A percentile compares a stretch with the other conserved stretches of the same genome.
Conservation (phyloP, 495 filamentous ascomycete genomes). For the Immersiella caudata region DNA sequence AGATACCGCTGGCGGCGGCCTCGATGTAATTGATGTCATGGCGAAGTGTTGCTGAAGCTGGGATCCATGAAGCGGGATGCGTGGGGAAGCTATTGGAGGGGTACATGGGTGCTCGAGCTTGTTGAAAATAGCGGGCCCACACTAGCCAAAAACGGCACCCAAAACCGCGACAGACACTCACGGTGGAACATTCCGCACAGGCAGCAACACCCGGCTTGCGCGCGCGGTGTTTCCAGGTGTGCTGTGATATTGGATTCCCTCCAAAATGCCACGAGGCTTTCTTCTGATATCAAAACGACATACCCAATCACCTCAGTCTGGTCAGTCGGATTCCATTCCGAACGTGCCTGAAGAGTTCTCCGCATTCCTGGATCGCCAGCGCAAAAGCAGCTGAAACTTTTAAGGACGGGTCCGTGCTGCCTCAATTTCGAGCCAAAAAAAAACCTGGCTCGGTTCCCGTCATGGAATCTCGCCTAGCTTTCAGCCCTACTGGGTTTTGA, state of each 20-base stretch:
- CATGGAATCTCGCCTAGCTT: neutral
- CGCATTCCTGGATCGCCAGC: neutral
- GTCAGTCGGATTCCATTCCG: too few species aligned
- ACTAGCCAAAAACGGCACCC: neutral
- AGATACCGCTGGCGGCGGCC: too few species aligned
- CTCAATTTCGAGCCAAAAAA: neutral
- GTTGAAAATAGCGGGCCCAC: constrained; percentile 9
- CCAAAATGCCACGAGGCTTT: too few species aligned
- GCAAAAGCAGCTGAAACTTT: neutral
- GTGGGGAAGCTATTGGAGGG: constrained; percentile 11
- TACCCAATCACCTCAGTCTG: too few species aligned
- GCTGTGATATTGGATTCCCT: too few species aligned
- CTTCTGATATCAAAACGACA: too few species aligned
- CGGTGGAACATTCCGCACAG: too few species aligned
- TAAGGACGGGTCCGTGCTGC: neutral
- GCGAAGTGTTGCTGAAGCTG: neutral
- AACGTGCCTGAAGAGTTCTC: too few species aligned
- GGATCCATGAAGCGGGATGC: neutral
- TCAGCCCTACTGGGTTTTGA: constrained; percentile 14
- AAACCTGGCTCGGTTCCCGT: neutral
- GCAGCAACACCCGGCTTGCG: too few species aligned
- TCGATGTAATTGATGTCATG: constrained; percentile 6
- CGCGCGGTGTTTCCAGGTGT: too few species aligned
- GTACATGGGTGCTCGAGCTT: constrained; percentile 9
- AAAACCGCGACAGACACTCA: too few species aligned